Percentiles rank a stretch among this genome's conserved stretches.
phyloP scores from a whole-genome alignment of 768 basidiomycete species.

The Kwoniella dendrophila region DNA sequence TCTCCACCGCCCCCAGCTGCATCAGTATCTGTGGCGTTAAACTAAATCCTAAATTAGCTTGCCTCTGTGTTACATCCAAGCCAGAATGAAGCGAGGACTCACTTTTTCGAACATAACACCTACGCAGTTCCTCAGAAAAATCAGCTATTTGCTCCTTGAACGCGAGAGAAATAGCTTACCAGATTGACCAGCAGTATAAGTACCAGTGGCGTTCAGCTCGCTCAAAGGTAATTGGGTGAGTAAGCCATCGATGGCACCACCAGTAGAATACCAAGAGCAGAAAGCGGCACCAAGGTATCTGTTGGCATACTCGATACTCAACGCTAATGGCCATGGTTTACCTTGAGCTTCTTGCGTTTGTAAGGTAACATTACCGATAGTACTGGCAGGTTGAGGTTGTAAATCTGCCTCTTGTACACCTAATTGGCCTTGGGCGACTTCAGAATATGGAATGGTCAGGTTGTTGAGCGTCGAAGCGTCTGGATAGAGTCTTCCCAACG shows the following conservation, averaged over 20 bases:
- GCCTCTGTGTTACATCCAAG: no score
- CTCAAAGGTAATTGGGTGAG: constrained; percentile 66
- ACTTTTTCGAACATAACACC: constrained; percentile 3
- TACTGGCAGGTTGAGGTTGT: constrained; percentile 66
- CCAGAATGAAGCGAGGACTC: not conserved
- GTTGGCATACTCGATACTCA: constrained; percentile 77
- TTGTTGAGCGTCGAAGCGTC: constrained; percentile 62
- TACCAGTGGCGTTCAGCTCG: constrained; percentile 50
- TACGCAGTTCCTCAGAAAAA: not conserved
- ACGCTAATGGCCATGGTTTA: constrained; percentile 57
- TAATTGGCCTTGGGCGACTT: constrained; percentile 81
- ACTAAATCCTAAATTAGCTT: constrained; percentile 57
- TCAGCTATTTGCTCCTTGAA: not conserved
- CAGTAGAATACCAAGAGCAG: constrained; percentile 88
- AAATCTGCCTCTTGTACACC: constrained; percentile 70
- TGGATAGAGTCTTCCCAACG: constrained; percentile 73
- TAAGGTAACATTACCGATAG: constrained; percentile 59
- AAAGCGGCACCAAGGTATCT: constrained; percentile 79
- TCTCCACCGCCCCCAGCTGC: constrained; percentile 53
- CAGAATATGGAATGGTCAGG: constrained; percentile 62
- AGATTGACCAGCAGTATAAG: constrained; percentile 33
- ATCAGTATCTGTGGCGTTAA: constrained; percentile 71
- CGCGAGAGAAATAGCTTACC: constrained; percentile 2
- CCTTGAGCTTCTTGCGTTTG: constrained; percentile 63
- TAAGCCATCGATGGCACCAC: constrained; percentile 74